A percentile compares a stretch with the other conserved stretches of the same genome.
phyloP scores from a whole-genome alignment of 1,139 yeast species.

The Spathaspora sp. region DNA sequence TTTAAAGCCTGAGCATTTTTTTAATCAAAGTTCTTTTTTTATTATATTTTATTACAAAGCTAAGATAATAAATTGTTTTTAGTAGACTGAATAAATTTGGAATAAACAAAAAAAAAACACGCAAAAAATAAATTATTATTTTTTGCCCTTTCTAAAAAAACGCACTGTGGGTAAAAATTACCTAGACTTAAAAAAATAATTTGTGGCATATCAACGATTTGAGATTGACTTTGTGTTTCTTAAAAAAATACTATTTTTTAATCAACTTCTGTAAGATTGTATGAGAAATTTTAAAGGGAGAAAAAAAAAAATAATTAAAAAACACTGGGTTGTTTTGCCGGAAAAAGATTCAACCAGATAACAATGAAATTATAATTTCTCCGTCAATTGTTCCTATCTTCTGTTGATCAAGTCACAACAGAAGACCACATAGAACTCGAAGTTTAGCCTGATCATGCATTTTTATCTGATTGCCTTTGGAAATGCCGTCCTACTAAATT shows the following conservation, averaged over 20 bases:
- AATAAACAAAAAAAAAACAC: neutral
- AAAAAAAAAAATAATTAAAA: neutral
- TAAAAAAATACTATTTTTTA: neutral
- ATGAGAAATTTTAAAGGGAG: neutral
- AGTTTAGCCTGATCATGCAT: neutral
- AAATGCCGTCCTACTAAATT: neutral
- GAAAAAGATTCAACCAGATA: neutral
- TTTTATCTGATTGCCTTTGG: neutral
- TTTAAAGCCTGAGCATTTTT: neutral
- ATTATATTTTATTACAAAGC: conserved; percentile 1
- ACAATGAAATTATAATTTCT: conserved; percentile 1
- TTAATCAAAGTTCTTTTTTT: conserved; percentile 1
- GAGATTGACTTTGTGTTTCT: neutral
- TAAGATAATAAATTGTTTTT: neutral
- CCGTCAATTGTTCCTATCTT: conserved; percentile 1
- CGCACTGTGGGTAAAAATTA: neutral
- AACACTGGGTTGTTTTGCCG: neutral
- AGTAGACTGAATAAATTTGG: neutral
- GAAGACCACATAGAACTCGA: too few species aligned
- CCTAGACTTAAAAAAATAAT: neutral
- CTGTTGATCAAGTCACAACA: neutral
- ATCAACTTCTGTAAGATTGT: neutral
- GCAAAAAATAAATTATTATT: neutral
- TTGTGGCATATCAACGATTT: neutral
- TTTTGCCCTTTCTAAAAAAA: neutral